Base-by-base conservation (phyloP, 306 rosid genomes). In the Cicer cuneatum region DNA sequence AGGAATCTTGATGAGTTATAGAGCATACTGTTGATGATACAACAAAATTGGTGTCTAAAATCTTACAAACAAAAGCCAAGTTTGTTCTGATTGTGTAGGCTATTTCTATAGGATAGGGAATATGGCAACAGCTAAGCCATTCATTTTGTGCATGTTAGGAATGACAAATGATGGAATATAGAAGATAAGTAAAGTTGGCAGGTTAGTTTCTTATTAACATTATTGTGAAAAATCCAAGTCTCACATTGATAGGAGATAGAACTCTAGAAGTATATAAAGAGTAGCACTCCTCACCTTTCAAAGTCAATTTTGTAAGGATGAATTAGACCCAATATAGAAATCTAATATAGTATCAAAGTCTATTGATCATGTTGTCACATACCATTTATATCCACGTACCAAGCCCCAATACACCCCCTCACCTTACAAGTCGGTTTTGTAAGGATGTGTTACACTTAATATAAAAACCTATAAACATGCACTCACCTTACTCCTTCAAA, bases 1-100 rank as follows among this genome's bases (percentile, higher is more conserved):
- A 59, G 46, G 57, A 56, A 47, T 40, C 18, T 42, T 33, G 53
- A 51, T 76, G 10, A 15, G 10, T 46, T 2, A 29, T 29, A 29
- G 5, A 3, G 4, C 33, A 7, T 65, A 15, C 19, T 21, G 12
- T 66, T 45, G 8, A 8, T 29, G 39, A 24, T 12, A 8, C 3
- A 38, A 3, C 7, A 8, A 53, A 37, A 40, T 46, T 8, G 52
- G 24, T 29, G 29, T 43, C 16, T 11, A 53, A 21, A 21, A 10
- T 41, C 15, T 49, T 71, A 8, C 42, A 18, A 35, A 12, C 53
- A 13, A 64, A 63, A 49, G 62, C 45, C 0, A 7, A 41, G 15
- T 40, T 11, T 67, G 51, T 15, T 67, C 13, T 76, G 39, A n/a
- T 66, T 53, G 35, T 53, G 64, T 38, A 9, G 53, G 10, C 10